phyloP scores from a whole-genome alignment of 176 grass and related monocot species.

The Carex parvula region DNA sequence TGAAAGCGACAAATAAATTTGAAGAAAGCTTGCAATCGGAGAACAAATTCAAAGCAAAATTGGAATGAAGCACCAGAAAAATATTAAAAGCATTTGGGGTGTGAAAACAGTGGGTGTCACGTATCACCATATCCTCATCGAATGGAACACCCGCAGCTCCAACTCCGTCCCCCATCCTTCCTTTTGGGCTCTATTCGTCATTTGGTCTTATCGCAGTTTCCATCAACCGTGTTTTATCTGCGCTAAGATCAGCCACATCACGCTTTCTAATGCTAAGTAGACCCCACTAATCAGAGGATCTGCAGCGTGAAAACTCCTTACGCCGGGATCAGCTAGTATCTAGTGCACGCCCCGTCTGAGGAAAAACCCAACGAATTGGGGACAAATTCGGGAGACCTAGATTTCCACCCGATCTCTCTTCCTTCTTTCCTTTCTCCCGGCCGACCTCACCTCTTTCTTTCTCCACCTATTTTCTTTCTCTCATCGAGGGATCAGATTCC shows the following conservation, averaged over 20 bases:
- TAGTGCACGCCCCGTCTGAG: neutral
- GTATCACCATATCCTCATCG: neutral
- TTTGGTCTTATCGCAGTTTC: neutral
- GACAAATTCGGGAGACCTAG: slow-evolving; percentile 28
- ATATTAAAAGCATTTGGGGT: neutral
- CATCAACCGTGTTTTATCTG: neutral
- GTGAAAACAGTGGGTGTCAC: slow-evolving; percentile 24
- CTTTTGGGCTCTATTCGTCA: neutral
- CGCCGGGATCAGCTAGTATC: neutral
- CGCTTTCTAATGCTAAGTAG: no score
- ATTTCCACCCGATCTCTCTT: slow-evolving; percentile 15
- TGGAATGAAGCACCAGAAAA: neutral
- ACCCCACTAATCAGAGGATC: neutral
- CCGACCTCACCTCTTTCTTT: slow-evolving; percentile 15
- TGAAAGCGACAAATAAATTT: slow-evolving; percentile 14
- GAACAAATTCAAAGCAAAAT: neutral
- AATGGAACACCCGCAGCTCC: slow-evolving; percentile 17
- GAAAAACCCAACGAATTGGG: slow-evolving; percentile 3
- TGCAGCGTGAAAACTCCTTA: neutral
- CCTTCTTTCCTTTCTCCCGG: slow-evolving; percentile 22
- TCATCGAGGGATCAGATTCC: slow-evolving; percentile 7
- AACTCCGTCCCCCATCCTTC: neutral
- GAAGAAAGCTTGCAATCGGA: neutral
- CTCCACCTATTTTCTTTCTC: slow-evolving; percentile 9
- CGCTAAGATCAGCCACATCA: neutral